phyloP scores from a whole-genome alignment of 768 basidiomycete species.

The Leccinellum albellum region DNA sequence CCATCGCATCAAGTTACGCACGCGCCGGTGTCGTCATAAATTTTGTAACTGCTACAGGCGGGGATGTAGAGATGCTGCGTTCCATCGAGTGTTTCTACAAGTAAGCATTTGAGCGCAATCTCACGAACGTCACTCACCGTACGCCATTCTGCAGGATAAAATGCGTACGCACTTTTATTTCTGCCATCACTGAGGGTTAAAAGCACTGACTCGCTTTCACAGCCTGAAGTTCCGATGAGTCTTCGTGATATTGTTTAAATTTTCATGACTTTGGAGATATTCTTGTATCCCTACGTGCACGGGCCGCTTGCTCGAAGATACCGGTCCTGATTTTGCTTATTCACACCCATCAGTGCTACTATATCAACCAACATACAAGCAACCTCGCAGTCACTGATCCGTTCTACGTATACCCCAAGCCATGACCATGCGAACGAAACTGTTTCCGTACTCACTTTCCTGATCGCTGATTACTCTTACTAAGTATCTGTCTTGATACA shows the following conservation, averaged over 20 bases:
- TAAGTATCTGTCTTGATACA: constrained; percentile 28
- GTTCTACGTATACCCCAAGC: constrained; percentile 53
- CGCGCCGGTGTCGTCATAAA: constrained; percentile 92
- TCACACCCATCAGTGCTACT: constrained; percentile 41
- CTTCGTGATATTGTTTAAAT: constrained; percentile 82
- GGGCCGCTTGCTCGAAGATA: constrained; percentile 36
- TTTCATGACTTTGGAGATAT: constrained; percentile 40
- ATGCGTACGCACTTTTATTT: constrained; percentile 59
- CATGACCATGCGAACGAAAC: constrained; percentile 35
- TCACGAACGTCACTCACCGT: constrained; percentile 11
- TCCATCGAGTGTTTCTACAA: constrained; percentile 99
- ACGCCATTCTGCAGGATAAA: constrained; percentile 56
- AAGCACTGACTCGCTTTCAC: constrained; percentile 24
- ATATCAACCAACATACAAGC: constrained; percentile 44
- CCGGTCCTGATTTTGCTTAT: constrained; percentile 32
- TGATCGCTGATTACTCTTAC: constrained; percentile 34
- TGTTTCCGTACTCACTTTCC: constrained; percentile 59
- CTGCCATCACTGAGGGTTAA: not conserved
- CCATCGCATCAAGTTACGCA: constrained; percentile 77
- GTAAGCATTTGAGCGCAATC: constrained; percentile 39
- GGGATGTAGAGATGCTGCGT: constrained; percentile 97
- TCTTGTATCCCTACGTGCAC: constrained; percentile 82
- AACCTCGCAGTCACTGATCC: constrained; percentile 31
- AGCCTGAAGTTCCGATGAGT: constrained; percentile 91
- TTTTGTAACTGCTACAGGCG: constrained; percentile 95